phyloP scores from a whole-genome alignment of 805 yeast species.

The Priceomyces carsonii region DNA sequence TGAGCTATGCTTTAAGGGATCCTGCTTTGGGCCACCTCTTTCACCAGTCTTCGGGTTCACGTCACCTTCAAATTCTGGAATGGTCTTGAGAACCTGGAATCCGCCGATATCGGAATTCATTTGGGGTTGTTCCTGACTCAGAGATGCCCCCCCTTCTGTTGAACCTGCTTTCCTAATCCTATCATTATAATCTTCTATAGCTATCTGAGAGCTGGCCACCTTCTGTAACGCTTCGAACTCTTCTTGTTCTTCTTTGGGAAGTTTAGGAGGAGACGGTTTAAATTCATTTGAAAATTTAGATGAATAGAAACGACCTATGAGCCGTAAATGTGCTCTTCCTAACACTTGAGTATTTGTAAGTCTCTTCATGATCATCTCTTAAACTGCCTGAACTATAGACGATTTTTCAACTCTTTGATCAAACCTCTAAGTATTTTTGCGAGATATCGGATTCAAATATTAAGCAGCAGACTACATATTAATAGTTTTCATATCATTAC shows the following conservation, averaged over 20 bases:
- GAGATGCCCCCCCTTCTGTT: constrained; percentile 19
- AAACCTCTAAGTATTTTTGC: too few species aligned
- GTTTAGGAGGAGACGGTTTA: constrained; percentile 59
- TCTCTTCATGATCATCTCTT: too few species aligned
- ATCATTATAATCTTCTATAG: constrained; percentile 71
- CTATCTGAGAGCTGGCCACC: constrained; percentile 75
- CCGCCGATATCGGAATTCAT: constrained; percentile 58
- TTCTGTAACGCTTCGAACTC: constrained; percentile 88
- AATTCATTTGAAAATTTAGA: constrained; percentile 23
- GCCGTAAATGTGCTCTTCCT: too few species aligned
- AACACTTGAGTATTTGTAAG: too few species aligned
- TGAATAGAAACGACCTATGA: constrained; percentile 16
- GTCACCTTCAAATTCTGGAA: constrained; percentile 96
- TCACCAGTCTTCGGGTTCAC: constrained; percentile 94
- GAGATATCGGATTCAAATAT: too few species aligned
- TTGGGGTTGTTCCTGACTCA: constrained; percentile 20
- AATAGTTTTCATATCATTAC: too few species aligned
- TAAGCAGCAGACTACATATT: too few species aligned
- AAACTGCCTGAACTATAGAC: too few species aligned
- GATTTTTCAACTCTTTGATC: too few species aligned
- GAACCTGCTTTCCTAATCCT: constrained; percentile 35
- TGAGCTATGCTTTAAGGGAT: constrained; percentile 79
- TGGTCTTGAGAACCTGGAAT: constrained; percentile 67
- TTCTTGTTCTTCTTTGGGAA: constrained; percentile 80
- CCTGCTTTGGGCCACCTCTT: constrained; percentile 96